Evolutionary conservation across 345 rosid species (phyloP).

Genomic region (Lumnitzera littorea): DNA sequence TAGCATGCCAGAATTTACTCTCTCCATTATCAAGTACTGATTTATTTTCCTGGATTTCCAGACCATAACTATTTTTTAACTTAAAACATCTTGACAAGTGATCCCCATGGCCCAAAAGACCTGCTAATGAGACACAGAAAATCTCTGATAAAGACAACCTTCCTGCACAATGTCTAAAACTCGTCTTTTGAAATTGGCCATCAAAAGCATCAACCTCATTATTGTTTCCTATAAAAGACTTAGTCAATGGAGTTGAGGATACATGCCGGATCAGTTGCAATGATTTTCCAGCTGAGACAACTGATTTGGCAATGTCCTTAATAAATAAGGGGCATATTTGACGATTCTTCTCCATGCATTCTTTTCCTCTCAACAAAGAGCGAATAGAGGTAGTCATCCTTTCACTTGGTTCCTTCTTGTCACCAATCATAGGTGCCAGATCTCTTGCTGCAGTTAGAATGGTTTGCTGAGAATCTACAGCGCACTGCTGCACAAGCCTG

Average conservation of each 20-base stretch:
- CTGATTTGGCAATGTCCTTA: slow-evolving; percentile 63
- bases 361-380: slow-evolving; percentile 46
- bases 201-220: slow-evolving; percentile 22
- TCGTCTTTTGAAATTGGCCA: slow-evolving; percentile 14
- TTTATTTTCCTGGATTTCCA: slow-evolving; percentile 20
- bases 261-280: slow-evolving; percentile 75
- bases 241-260: slow-evolving; percentile 31
- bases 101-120: slow-evolving; percentile 74
- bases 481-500: slow-evolving; percentile 31
- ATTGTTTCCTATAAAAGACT: slow-evolving; percentile 25
- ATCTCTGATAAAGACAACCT: slow-evolving; percentile 3
- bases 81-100: slow-evolving; percentile 42
- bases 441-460: slow-evolving; percentile 16
- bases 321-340: slow-evolving; percentile 66
- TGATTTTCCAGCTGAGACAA: slow-evolving; percentile 96
- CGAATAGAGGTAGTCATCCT: slow-evolving; percentile 32
- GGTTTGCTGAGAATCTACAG: slow-evolving; percentile 25
- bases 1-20: slow-evolving; percentile 25
- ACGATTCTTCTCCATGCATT: slow-evolving; percentile 31
- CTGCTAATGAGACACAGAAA: slow-evolving; percentile 64
- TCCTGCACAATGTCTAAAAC: too few species aligned
- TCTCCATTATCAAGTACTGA: slow-evolving; percentile 18
- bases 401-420: slow-evolving; percentile 38
- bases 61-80: slow-evolving; percentile 28
- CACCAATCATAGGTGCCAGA: slow-evolving; percentile 15